Evolutionary conservation across 306 rosid genomes (phyloP), one percentile per base, ranked within the genome.

Genomic region (Cicer chorassanicum): DNA sequence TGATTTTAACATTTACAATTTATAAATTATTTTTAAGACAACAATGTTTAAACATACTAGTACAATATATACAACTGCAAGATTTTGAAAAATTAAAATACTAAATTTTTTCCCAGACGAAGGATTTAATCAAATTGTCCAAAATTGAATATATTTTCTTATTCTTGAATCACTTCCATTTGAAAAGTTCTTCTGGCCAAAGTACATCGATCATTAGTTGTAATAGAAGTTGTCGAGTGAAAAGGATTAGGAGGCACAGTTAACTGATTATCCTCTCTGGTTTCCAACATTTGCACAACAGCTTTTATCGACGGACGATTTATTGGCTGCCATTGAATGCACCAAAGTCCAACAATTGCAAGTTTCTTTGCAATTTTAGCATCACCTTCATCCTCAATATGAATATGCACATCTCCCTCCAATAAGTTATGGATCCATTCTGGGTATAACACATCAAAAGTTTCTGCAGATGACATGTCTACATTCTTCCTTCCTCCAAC

Each of bases 401-500:
- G 5, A 3, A 64, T 40, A 64, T 15, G 50, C 8, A 64, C 1
- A 7, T 64, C 69, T 40, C 50, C 69, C 8, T 64, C 69, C 9
- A 64, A 40, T 16, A 70, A 40, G 6, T 39, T 70, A 9, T 70
- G 75, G 9, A 70, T 56, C 75, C 75, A 70, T 14, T 70, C 65
- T 3, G 65, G 75, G 5, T 70, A 70, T 3, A 70, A n/a, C 40
- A 53, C 19, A 6, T 54, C 39, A 6, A 70, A 16, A 0, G 9
- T 4, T 18, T 42, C 38, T 0, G 48, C 12, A 2, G 48, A 41
- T 2, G 39, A 42, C 55, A 6, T 66, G 19, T 70, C 75, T 34
- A 70, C 5, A 7, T 70, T 70, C 50, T 70, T 70, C 39, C 50
- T 53, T 3, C 75, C 75, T 36, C 75, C 75, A 13, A 69, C 74